phyloP scores from a whole-genome alignment of 2,329 filamentous ascomycete genomes.

The Aspergillus sp. region DNA sequence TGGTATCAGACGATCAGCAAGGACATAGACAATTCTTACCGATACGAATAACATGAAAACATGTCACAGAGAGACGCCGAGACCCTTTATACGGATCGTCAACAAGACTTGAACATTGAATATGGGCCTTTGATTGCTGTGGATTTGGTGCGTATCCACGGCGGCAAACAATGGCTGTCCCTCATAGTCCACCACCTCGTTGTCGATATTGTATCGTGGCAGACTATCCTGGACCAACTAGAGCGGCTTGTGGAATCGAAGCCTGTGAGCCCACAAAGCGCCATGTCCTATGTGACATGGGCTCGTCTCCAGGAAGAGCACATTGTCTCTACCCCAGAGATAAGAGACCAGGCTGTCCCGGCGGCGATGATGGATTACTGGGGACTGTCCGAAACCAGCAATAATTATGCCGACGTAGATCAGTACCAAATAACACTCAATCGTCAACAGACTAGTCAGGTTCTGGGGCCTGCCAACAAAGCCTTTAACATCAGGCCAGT shows the following conservation, averaged over 20 bases:
- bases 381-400: too few relatives aligned
- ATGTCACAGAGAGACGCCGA: background rate
- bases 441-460: background rate
- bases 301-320: too few relatives aligned
- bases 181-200: slow-evolving; percentile 25
- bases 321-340: too few relatives aligned
- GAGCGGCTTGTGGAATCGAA: too few relatives aligned
- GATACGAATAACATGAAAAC: too few relatives aligned
- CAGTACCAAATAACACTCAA: background rate
- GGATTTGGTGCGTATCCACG: background rate
- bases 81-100: background rate
- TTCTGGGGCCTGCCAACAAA: slow-evolving; percentile 6
- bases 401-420: background rate
- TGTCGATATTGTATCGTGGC: slow-evolving; percentile 11
- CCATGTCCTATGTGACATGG: too few relatives aligned
- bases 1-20: too few relatives aligned
- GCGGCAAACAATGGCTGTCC: slow-evolving; percentile 8
- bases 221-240: slow-evolving; percentile 1
- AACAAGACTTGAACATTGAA: slow-evolving; percentile 4
- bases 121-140: slow-evolving; percentile 10
- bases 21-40: too few relatives aligned
- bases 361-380: too few relatives aligned
- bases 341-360: too few relatives aligned
- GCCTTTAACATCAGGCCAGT: slow-evolving; percentile 1
- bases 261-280: too few relatives aligned